Conservation (phyloP, 225 moss, liverwort and hornwort genomes). For the Marchantia polymorpha region DNA sequence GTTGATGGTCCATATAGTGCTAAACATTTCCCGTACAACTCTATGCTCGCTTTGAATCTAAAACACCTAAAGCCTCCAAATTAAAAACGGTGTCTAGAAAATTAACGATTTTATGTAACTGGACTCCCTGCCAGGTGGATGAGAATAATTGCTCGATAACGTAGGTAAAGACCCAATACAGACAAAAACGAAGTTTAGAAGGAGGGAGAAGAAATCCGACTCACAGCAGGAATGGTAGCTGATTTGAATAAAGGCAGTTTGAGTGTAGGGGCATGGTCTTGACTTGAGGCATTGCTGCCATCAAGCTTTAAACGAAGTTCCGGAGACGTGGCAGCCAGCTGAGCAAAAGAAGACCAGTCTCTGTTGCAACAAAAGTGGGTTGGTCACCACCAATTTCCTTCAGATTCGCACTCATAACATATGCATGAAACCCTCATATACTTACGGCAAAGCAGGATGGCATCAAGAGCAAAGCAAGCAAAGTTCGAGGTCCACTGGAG, state of each 20-base stretch:
- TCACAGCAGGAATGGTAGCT: slow-evolving; percentile 30
- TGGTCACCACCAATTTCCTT: neutral
- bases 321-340: slow-evolving; percentile 23
- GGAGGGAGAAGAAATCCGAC: neutral
- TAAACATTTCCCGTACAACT: neutral
- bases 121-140: no score
- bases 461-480: no score
- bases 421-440: neutral
- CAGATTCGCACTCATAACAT: neutral
- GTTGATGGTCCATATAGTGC: no score
- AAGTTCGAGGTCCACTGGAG: no score
- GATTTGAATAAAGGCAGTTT: slow-evolving; percentile 43
- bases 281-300: slow-evolving; percentile 10
- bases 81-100: no score
- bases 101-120: no score
- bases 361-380: slow-evolving; percentile 9
- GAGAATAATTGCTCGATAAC: no score
- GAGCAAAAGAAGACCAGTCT: slow-evolving; percentile 18
- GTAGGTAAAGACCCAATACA: neutral
- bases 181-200: neutral
- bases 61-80: neutral
- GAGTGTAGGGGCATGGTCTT: slow-evolving; percentile 23
- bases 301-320: slow-evolving; percentile 33
- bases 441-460: no score
- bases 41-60: neutral